Evolutionary conservation across 257 asterid genomes (phyloP), one percentile per base, ranked within the genome.

Genomic region (Plectranthus barbatus): DNA sequence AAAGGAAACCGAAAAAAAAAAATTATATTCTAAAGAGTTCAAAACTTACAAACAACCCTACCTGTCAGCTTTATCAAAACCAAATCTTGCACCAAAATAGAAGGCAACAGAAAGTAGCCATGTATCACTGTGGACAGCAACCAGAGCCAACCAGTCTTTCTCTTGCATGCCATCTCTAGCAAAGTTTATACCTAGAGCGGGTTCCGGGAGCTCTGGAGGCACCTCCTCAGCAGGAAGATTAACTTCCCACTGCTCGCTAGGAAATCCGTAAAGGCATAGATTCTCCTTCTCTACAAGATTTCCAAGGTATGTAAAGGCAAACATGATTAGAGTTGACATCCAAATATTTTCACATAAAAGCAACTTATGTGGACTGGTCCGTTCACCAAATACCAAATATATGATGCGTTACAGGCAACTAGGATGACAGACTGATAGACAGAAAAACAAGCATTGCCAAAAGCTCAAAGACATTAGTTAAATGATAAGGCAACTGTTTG

Each of bases 181-280:
- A n/a, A n/a, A n/a, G n/a, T n/a, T n/a, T n/a, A n/a, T n/a, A n/a
- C n/a, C n/a, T n/a, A n/a, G n/a, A n/a, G n/a, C n/a, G n/a, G n/a
- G n/a, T n/a, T n/a, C n/a, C n/a, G n/a, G n/a, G n/a, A n/a, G n/a
- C n/a, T n/a, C n/a, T n/a, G n/a, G n/a, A n/a, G n/a, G n/a, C n/a
- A n/a, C n/a, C n/a, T n/a, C n/a, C n/a, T n/a, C n/a, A n/a, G n/a
- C n/a, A n/a, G n/a, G n/a, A n/a, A n/a, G n/a, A n/a, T n/a, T n/a
- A n/a, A n/a, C n/a, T n/a, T n/a, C n/a, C n/a, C n/a, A n/a, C n/a
- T n/a, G n/a, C n/a, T n/a, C n/a, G n/a, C n/a, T n/a, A n/a, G n/a
- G 93, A 65, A 70, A 75, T 72, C 90, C 95, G 59, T 84, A 87
- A 51, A 87, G 93, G 74, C 95, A 82, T 13, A 82, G 85, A 62